Evolutionary conservation across 176 grass and related monocot genomes (phyloP), one percentile per base, ranked within the genome.

Genomic region (Ananas comosus): DNA sequence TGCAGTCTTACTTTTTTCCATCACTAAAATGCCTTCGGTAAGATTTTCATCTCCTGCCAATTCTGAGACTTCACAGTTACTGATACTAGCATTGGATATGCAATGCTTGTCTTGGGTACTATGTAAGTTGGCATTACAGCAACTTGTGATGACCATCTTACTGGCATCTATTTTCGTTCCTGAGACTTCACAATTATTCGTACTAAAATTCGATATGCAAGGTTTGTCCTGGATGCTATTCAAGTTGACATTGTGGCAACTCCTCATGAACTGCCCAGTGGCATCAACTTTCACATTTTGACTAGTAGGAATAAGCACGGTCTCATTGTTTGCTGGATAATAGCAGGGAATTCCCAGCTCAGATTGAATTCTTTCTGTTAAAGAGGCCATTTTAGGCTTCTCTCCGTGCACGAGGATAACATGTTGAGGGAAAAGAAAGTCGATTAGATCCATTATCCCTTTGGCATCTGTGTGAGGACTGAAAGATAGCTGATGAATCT

Each of bases 371-470:
- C 72, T 83, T 65, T 85, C 85, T 76, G 84, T 92, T 57, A 97
- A 78, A 12, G 65, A 83, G 72, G 86, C 86, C 93, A 97, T 97
- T 64, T 90, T 85, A 53, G 93, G 89, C 71, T 85, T 97, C 82
- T 97, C 93, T 12, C 93, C 93, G 51, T 97, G 93, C 52, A 92
- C 93, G 53, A 96, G 81, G 76, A 97, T 83, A 70, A 92, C 89
- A 82, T 97, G 83, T 14, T 79, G 81, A 12, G 89, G 93, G 17
- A 86, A 90, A 51, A 97, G 86, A 80, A 87, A 97, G 50, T 90
- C 85, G 7, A 74, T 71, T 61, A 96, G 78, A 74, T 96, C 91
- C 91, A 96, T 96, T 70, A 96, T 96, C 65, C 91, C 91, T 82
- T 96, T 96, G 51, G 91, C 78, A 74, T 96, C 91, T 11, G 91